A percentile compares a stretch with the other conserved stretches of the same genome.
phyloP scores from a whole-genome alignment of 176 grass and related monocot species.

The Paspalum notatum region DNA sequence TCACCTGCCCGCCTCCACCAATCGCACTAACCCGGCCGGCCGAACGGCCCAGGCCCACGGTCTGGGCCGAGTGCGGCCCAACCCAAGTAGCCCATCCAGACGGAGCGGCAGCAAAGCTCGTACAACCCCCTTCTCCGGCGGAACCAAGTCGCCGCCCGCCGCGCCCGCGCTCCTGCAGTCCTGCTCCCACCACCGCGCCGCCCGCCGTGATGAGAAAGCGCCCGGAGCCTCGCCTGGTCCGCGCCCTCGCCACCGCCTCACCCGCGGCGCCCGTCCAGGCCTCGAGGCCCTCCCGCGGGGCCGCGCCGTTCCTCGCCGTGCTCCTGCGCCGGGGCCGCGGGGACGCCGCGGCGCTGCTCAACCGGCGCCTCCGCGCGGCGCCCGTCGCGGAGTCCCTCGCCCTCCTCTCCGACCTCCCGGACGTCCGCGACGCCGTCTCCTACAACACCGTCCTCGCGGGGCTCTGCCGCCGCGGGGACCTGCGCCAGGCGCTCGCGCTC shows the following conservation, averaged over 20 bases:
- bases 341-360: conserved; percentile 38
- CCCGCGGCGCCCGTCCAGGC: not conserved
- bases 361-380: conserved; percentile 41
- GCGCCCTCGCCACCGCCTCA: conserved; percentile 9
- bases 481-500: conserved; percentile 39
- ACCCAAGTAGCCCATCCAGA: too few relatives aligned
- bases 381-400: conserved; percentile 10
- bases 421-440: conserved; percentile 49
- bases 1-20: too few relatives aligned
- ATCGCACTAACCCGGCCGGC: too few relatives aligned
- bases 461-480: conserved; percentile 47
- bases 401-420: conserved; percentile 51
- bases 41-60: too few relatives aligned
- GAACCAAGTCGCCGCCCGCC: too few relatives aligned
- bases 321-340: conserved; percentile 38
- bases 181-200: not conserved
- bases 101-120: too few relatives aligned
- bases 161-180: not conserved
- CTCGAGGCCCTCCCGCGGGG: not conserved
- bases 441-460: conserved; percentile 63
- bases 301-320: conserved; percentile 41
- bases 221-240: not conserved
- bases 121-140: too few relatives aligned
- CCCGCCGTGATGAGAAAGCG: conserved; percentile 35
- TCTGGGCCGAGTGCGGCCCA: too few relatives aligned